phyloP scores from a whole-genome alignment of 306 rosid species.

The Prosopis cineraria region DNA sequence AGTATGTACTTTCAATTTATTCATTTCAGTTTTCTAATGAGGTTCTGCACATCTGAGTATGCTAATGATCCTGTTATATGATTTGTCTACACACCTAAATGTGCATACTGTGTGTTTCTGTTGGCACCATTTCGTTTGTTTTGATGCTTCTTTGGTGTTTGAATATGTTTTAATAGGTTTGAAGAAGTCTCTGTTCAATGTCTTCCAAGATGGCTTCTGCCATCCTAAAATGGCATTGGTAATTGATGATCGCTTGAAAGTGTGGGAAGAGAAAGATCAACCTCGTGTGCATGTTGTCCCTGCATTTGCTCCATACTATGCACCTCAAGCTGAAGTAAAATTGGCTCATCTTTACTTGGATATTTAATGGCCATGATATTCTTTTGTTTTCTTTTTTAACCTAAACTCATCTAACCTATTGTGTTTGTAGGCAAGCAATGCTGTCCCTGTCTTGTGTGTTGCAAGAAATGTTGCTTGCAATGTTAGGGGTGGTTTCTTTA shows the following conservation, averaged over 20 bases:
- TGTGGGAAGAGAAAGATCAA: conserved; percentile 99
- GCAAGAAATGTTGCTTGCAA: conserved; percentile 99
- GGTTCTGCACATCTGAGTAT: conserved; percentile 20
- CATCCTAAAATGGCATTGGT: conserved; percentile 98
- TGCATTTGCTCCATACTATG: conserved; percentile 97
- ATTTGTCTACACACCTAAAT: conserved; percentile 14
- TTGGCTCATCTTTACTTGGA: conserved; percentile 35
- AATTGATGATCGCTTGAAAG: conserved; percentile 98
- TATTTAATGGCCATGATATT: conserved; percentile 2
- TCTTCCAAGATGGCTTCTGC: conserved; percentile 86
- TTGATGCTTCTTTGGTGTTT: conserved; percentile 17
- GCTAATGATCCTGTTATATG: conserved; percentile 11
- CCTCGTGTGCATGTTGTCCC: conserved; percentile 99
- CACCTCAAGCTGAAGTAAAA: conserved; percentile 97
- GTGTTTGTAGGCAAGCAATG: conserved; percentile 72
- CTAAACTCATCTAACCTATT: conserved; percentile 37
- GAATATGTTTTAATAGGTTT: conserved; percentile 55
- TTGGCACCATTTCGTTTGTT: conserved; percentile 22
- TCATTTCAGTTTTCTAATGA: conserved; percentile 29
- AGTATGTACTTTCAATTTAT: conserved; percentile 18
- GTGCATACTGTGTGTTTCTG: conserved; percentile 23
- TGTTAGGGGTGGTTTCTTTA: conserved; percentile 96
- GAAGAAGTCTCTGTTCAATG: conserved; percentile 89
- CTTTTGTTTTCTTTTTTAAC: conserved; percentile 5
- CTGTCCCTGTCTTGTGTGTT: conserved; percentile 88